Percentiles rank a stretch among this genome's conserved stretches.
These are phyloP conservation scores for Spathaspora gorwiae DNA, from an alignment of 805 yeast genomes.

Conservation along the genomic window DNA sequence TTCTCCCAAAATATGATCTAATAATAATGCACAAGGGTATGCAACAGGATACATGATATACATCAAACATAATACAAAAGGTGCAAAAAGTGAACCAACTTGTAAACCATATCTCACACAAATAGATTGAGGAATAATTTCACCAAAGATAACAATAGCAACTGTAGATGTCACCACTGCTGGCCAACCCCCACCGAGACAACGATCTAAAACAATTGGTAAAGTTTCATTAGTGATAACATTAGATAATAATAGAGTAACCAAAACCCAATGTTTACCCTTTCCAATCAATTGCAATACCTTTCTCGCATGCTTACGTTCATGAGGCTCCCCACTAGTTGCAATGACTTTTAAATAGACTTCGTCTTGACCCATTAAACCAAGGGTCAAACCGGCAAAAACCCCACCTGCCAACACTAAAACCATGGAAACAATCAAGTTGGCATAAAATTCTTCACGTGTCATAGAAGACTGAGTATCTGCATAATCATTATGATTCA, in stretches of 20 bases:
- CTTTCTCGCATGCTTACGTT: constrained; percentile 62
- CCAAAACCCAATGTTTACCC: constrained; percentile 96
- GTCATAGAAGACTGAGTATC: constrained; percentile 21
- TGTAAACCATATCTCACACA: constrained; percentile 91
- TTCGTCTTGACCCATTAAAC: constrained; percentile 97
- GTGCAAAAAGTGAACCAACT: constrained; percentile 86
- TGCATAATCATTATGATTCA: constrained; percentile 6
- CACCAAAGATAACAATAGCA: constrained; percentile 91
- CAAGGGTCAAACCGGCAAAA: constrained; percentile 93
- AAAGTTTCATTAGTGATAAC: constrained; percentile 92
- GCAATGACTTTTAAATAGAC: constrained; percentile 87
- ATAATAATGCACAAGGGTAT: constrained; percentile 77
- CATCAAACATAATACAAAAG: constrained; percentile 82
- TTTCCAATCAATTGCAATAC: constrained; percentile 68
- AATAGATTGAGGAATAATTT: constrained; percentile 89
- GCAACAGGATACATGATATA: constrained; percentile 89
- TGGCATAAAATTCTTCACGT: constrained; percentile 40
- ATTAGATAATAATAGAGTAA: constrained; percentile 77
- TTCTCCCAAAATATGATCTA: constrained; percentile 84
- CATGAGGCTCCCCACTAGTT: constrained; percentile 72
- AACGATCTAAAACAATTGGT: constrained; percentile 88
- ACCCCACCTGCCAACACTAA: constrained; percentile 79
- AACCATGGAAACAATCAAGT: constrained; percentile 49
- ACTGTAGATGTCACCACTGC: constrained; percentile 94
- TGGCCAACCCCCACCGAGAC: constrained; percentile 96